Conservation (phyloP, 768 basidiomycete species). For the Tylopilus sp. region DNA sequence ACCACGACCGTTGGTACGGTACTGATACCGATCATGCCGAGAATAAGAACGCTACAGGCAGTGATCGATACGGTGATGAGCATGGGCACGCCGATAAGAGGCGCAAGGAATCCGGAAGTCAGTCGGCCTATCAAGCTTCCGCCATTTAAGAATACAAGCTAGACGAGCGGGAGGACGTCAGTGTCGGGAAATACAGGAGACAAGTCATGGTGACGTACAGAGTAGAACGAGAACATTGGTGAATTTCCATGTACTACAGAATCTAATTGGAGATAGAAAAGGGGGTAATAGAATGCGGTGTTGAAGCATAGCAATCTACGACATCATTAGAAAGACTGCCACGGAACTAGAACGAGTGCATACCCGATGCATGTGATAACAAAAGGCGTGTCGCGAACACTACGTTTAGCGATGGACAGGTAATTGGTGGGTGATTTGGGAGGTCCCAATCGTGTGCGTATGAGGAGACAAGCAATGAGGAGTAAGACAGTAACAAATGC, state of each 20-base stretch:
- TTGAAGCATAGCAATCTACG: slow-evolving; percentile 27
- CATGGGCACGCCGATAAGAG: slow-evolving; percentile 42
- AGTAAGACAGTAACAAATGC: slow-evolving; percentile 38
- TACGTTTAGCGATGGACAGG: slow-evolving; percentile 12
- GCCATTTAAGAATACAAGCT: slow-evolving; percentile 54
- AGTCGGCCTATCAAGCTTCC: slow-evolving; percentile 49
- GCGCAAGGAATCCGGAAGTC: slow-evolving; percentile 42
- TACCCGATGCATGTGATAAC: slow-evolving; percentile 21
- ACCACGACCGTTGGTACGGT: slow-evolving; percentile 34
- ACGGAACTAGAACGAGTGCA: background rate
- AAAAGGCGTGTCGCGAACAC: slow-evolving; percentile 15
- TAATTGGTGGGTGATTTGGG: slow-evolving; percentile 15
- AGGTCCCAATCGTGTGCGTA: slow-evolving; percentile 40
- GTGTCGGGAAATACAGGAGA: background rate
- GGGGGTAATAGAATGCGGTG: slow-evolving; percentile 44
- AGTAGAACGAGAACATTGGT: slow-evolving; percentile 52
- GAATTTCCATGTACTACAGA: slow-evolving; percentile 45
- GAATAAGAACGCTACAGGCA: slow-evolving; percentile 35
- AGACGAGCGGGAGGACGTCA: background rate
- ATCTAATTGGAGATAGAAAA: slow-evolving; percentile 57
- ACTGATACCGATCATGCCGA: slow-evolving; percentile 41
- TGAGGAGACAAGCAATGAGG: slow-evolving; percentile 29
- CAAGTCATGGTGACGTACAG: slow-evolving; percentile 30
- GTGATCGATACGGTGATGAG: slow-evolving; percentile 35
- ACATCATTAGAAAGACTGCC: background rate